phyloP scores from a whole-genome alignment of 2,329 filamentous ascomycete species.

The Exophiala lecanii-corni region DNA sequence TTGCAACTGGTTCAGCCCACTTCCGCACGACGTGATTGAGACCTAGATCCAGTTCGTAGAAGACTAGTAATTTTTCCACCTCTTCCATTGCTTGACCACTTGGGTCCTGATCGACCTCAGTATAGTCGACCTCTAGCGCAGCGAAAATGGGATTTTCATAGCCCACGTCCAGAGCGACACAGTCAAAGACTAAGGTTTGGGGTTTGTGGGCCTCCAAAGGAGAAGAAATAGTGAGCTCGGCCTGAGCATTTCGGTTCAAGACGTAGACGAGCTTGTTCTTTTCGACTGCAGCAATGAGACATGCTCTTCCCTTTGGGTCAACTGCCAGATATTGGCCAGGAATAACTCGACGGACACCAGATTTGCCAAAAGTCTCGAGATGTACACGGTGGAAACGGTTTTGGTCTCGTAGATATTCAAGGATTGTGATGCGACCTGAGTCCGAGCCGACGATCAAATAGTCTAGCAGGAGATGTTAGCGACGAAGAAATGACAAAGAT shows the following conservation, averaged over 20 bases:
- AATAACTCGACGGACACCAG: slow-evolving; percentile 84
- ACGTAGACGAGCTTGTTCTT: slow-evolving; percentile 99
- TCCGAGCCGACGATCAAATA: slow-evolving; percentile 94
- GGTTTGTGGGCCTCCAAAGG: slow-evolving; percentile 94
- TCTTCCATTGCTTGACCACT: slow-evolving; percentile 76
- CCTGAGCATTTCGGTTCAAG: slow-evolving; percentile 89
- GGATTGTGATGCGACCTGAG: slow-evolving; percentile 87
- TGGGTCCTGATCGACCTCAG: slow-evolving; percentile 84
- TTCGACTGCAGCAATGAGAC: slow-evolving; percentile 87
- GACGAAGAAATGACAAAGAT: background rate
- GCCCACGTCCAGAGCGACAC: slow-evolving; percentile 86
- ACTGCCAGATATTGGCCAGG: slow-evolving; percentile 94
- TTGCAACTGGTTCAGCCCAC: slow-evolving; percentile 91
- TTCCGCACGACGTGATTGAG: slow-evolving; percentile 95
- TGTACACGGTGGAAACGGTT: slow-evolving; percentile 87
- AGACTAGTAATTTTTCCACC: slow-evolving; percentile 85
- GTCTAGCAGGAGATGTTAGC: slow-evolving; percentile 53
- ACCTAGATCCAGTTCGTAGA: slow-evolving; percentile 95
- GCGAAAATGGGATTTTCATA: slow-evolving; percentile 98
- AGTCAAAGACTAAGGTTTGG: slow-evolving; percentile 80
- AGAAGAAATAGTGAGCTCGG: slow-evolving; percentile 93
- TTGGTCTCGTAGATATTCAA: slow-evolving; percentile 82
- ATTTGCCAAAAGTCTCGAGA: slow-evolving; percentile 97
- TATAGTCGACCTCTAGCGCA: slow-evolving; percentile 88
- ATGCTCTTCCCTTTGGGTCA: slow-evolving; percentile 92